Percentiles rank a stretch among this genome's conserved stretches.
Evolutionary conservation across 176 grass and related monocot genomes (phyloP).

Genomic region (Carex cristatella): DNA sequence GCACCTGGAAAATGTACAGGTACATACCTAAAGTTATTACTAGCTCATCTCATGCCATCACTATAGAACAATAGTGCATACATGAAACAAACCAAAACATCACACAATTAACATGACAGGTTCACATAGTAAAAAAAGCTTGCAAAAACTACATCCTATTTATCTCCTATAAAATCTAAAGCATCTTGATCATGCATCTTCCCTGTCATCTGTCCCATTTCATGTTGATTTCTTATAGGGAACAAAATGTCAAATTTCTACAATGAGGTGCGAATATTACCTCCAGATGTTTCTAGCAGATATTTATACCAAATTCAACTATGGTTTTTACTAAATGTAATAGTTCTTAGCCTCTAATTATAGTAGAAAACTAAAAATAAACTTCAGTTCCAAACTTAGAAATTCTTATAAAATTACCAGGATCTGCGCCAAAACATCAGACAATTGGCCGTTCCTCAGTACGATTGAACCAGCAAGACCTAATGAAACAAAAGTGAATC

Average conservation of each 20-base stretch:
- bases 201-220: too few species aligned
- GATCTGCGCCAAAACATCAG: constrained; percentile 72
- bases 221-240: neutral
- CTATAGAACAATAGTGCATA: too few species aligned
- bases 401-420: constrained; percentile 40
- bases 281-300: neutral
- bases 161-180: too few species aligned
- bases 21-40: too few species aligned
- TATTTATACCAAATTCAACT: neutral
- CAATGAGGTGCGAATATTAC: neutral
- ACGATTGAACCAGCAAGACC: constrained; percentile 80
- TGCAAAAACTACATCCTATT: too few species aligned
- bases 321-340: neutral
- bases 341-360: neutral
- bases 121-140: too few species aligned
- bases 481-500: constrained; percentile 11
- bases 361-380: neutral
- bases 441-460: constrained; percentile 69
- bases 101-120: too few species aligned
- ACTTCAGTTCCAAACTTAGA: constrained; percentile 1
- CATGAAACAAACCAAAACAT: too few species aligned
- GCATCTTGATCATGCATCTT: too few species aligned
- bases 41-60: too few species aligned
- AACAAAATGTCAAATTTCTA: neutral
- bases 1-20: too few species aligned